Base-by-base conservation (phyloP, 139 green algal species). In the Coelastrella sp. region DNA sequence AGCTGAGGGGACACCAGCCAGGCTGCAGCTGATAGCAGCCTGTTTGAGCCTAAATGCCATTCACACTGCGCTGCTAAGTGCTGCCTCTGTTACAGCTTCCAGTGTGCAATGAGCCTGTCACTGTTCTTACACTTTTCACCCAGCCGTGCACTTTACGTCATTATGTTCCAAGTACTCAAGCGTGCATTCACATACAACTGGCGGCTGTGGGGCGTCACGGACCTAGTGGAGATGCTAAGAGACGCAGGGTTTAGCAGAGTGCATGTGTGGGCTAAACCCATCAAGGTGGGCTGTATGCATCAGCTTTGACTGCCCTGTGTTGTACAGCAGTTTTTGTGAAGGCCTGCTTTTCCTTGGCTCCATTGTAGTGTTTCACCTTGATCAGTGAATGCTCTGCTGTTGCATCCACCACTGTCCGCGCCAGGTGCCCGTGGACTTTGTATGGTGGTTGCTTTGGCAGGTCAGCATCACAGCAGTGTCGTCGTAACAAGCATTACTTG, bases 101-200 rank as follows among this genome's bases (percentile, higher is more conserved):
- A 71, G 61, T 19, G 10, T 19, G 61, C 10, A 71, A 71, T 71
- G 61, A 71, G 61, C 8, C 61, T 13, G 2, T 71, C 61, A 47
- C 32, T 47, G 32, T 47, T 47, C 32, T 47, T 47, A 1, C 32
- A 47, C 32, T 47, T 47, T 47, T 47, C 32, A 47, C 32, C 32
- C 32, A 47, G 32, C 32, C 32, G 32, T 47, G 32, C 32, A 47
- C 32, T 47, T 47, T 47, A 47, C 32, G 32, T 47, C 32, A 47
- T 2, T 85, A 61, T 74, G 5, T 16, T 78, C 8, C 84, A 89
- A 68, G 57, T 89, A 54, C n/a, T 81, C 20, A 23, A 47, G 13
- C 54, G 71, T 23, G 71, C 71, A 10, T 82, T 89, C 84, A 81
- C 13, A 3, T 59, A 89, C 84, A 81, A 68, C 66, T 89, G 84